phyloP scores from a whole-genome alignment of 2,329 filamentous ascomycete genomes.

The Epicoccum sorghinum region DNA sequence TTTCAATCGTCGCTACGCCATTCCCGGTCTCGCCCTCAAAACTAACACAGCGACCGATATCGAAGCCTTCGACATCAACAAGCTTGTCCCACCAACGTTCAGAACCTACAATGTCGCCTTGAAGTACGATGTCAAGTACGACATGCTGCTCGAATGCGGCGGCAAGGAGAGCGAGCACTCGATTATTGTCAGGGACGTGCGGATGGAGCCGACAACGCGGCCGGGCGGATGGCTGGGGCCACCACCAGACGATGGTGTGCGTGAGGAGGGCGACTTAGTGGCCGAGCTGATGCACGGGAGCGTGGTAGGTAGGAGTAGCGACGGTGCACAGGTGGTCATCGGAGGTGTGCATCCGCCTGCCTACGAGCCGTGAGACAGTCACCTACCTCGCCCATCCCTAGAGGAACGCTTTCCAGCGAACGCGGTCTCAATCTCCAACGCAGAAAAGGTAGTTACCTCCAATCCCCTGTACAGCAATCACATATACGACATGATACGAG shows the following conservation, averaged over 20 bases:
- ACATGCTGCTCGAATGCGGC: constrained; percentile 26
- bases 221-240: constrained; percentile 25
- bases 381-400: too few relatives aligned
- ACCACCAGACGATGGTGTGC: constrained; percentile 5
- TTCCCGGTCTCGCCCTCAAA: constrained; percentile 18
- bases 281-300: background rate
- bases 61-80: constrained; percentile 22
- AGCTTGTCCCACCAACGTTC: constrained; percentile 25
- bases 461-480: too few relatives aligned
- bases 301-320: too few relatives aligned
- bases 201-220: constrained; percentile 25
- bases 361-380: constrained; percentile 1
- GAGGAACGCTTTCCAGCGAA: too few relatives aligned
- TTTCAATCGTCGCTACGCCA: constrained; percentile 27
- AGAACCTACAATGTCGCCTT: constrained; percentile 25
- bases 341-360: background rate
- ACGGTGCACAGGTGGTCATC: too few relatives aligned
- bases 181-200: constrained; percentile 18
- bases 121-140: constrained; percentile 24
- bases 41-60: constrained; percentile 13
- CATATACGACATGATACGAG: background rate
- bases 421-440: too few relatives aligned
- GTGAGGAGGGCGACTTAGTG: background rate
- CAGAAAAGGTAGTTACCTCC: too few relatives aligned
- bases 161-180: constrained; percentile 29